phyloP scores from a whole-genome alignment of 1,284 basidiomycete species.

The Kwoniella shivajii region DNA sequence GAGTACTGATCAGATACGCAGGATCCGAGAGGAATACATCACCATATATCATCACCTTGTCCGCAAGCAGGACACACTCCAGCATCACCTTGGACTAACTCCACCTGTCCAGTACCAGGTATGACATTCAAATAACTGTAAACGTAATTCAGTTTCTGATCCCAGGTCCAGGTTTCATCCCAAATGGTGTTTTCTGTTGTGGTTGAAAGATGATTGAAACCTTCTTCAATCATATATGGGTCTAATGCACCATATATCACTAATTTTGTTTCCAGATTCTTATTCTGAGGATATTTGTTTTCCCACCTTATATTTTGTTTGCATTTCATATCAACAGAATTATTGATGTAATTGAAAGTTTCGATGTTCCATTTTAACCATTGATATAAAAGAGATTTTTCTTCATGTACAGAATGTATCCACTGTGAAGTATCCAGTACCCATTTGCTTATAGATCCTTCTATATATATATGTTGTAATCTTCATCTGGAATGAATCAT shows the following conservation, averaged over 20 bases:
- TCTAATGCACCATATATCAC: background rate
- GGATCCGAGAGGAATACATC: no score
- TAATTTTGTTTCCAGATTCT: no score
- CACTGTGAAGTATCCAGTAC: background rate
- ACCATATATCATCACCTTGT: background rate
- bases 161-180: background rate
- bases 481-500: background rate
- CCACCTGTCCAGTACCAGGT: background rate
- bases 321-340: background rate
- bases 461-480: background rate
- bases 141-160: background rate
- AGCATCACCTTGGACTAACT: background rate
- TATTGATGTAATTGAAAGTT: background rate
- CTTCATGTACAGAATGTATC: background rate
- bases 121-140: background rate
- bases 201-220: background rate
- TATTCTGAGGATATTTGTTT: background rate
- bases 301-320: background rate
- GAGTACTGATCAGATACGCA: no score
- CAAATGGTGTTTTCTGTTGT: background rate
- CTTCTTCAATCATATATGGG: background rate
- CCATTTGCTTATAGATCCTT: background rate
- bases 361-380: background rate
- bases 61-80: conserved; percentile 10
- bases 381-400: background rate